Conservation (phyloP, 306 rosid species). For the Fragaria iinumae region DNA sequence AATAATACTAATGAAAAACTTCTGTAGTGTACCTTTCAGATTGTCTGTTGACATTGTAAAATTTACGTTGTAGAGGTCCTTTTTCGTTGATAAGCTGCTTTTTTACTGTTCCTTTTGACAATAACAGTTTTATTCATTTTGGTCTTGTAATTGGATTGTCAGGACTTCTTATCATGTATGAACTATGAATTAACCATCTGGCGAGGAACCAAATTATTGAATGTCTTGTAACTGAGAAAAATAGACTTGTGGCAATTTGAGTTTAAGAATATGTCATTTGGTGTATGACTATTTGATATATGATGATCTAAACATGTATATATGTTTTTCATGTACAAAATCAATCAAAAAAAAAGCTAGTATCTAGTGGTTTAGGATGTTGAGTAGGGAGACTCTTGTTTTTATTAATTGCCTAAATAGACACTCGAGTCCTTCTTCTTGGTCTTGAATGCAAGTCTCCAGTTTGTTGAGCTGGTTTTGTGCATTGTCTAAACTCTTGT, state of each 20-base stretch:
- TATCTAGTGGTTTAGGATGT: constrained; percentile 29
- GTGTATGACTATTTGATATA: background rate
- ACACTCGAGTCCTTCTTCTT: constrained; percentile 26
- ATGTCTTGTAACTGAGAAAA: background rate
- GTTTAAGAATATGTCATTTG: background rate
- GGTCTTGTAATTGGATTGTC: background rate
- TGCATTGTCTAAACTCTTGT: constrained; percentile 5
- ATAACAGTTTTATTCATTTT: background rate
- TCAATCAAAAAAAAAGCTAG: background rate
- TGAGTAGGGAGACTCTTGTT: constrained; percentile 40
- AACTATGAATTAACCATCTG: background rate
- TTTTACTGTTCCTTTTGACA: background rate
- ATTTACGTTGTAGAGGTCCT: background rate
- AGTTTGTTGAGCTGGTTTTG: constrained; percentile 16
- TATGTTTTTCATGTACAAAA: background rate
- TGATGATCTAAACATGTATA: background rate
- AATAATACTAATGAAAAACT: background rate
- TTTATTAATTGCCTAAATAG: constrained; percentile 26
- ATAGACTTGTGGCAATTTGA: background rate
- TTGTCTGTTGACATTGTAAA: background rate
- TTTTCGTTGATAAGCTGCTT: background rate
- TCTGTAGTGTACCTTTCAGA: background rate
- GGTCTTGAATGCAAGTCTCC: constrained; percentile 31
- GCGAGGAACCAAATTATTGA: background rate
- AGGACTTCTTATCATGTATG: background rate